These are phyloP conservation scores for Suhomyces terraborum DNA, from an alignment of 1,139 yeast genomes.

Conservation along the genomic window DNA sequence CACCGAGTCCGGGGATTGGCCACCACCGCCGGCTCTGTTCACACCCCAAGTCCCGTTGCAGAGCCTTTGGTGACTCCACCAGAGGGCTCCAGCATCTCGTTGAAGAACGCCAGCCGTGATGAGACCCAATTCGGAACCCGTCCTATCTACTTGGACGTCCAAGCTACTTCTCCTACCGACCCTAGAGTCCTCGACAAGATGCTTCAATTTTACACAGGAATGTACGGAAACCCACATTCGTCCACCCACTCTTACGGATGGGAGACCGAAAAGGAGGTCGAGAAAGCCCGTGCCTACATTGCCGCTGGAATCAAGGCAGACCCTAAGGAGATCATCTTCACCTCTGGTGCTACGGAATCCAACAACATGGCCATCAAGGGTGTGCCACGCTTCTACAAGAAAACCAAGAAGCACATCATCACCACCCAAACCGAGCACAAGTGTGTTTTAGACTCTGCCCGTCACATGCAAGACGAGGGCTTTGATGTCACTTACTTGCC, in stretches of 20 bases:
- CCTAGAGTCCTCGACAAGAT: slow-evolving; percentile 94
- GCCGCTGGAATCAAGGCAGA: slow-evolving; percentile 89
- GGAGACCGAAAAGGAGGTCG: slow-evolving; percentile 96
- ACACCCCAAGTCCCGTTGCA: slow-evolving; percentile 23
- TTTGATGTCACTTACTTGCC: slow-evolving; percentile 93
- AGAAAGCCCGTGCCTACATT: slow-evolving; percentile 76
- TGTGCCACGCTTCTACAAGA: slow-evolving; percentile 87
- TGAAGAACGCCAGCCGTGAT: slow-evolving; percentile 50
- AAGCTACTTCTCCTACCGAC: slow-evolving; percentile 97
- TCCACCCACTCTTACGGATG: slow-evolving; percentile 98
- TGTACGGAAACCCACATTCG: slow-evolving; percentile 97
- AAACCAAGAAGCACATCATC: slow-evolving; percentile 88
- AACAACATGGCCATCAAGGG: slow-evolving; percentile 95
- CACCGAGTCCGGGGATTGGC: slow-evolving; percentile 11
- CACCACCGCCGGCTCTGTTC: slow-evolving; percentile 23
- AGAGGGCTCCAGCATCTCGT: slow-evolving; percentile 44
- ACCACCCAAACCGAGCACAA: slow-evolving; percentile 98
- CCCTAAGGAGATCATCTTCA: slow-evolving; percentile 94
- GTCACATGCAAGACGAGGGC: slow-evolving; percentile 95
- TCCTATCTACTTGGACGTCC: slow-evolving; percentile 93
- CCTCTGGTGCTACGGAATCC: slow-evolving; percentile 97
- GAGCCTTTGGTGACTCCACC: slow-evolving; percentile 36
- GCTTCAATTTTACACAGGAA: slow-evolving; percentile 89
- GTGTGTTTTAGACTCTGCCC: slow-evolving; percentile 94
- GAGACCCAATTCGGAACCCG: slow-evolving; percentile 59